Base-by-base conservation (phyloP, 108 stramenopile species). In the Epithemia pelagica region DNA sequence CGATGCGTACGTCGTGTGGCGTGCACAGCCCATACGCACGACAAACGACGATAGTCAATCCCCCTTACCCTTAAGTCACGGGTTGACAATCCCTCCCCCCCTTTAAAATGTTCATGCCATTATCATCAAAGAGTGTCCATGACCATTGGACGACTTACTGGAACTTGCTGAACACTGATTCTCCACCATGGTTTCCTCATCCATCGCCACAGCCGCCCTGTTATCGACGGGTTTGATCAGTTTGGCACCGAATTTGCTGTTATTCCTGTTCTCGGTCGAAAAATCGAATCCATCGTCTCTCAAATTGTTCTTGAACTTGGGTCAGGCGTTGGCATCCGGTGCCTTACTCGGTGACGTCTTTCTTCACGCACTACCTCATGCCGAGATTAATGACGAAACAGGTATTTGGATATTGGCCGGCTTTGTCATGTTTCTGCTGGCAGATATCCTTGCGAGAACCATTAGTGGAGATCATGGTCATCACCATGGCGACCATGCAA, bases 341-440 rank as follows among this genome's bases (percentile, higher is more conserved):
- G 92, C 85, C 10, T 68, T 94, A 28, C 59, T 94, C 59, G 92
- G 92, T 22, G 92, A 94, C 74, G 89, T 90, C 24, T 93, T 94
- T 79, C 67, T 94, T 30, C 92, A 94, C 64, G 86, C 82, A 0
- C 52, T 94, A 10, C 89, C 87, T 1, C 80, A 79, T 20, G 71
- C 70, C 32, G 33, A 68, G 30, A 61, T 30, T 1, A 61, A 62
- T 61, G 27, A 59, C n/a, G 75, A 74, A 19, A 74, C 84, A 29
- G 92, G 92, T 10, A 61, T 89, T 5, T 80, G 78, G 62, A 72
- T 94, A 1, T 56, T 94, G 20, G 25, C 68, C 23, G 92, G 92
- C 1, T 94, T 94, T 76, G 52, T 73, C 0, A 63, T 85, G 24
- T 94, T 94, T 76, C 71, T 94, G 30, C 30, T 79, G 10, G 59